Evolutionary conservation across 108 stramenopile genomes (phyloP).

Genomic region (Chaetoceros tenuissimus): DNA sequence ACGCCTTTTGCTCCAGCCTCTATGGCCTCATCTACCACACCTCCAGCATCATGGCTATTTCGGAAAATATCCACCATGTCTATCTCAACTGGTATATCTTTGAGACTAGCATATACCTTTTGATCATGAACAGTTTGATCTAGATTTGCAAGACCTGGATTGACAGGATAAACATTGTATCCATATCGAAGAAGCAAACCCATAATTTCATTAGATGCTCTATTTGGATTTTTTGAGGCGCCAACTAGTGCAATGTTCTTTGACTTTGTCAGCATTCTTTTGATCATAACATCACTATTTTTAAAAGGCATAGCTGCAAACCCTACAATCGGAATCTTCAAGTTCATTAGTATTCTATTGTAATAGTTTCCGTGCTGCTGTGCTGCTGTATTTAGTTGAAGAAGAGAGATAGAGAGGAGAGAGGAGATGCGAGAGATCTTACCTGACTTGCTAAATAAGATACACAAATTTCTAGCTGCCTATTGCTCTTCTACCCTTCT

Average conservation of each 20-base stretch:
- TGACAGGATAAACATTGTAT: conserved; percentile 75
- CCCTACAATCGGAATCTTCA: too few relatives aligned
- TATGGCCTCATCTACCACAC: conserved; percentile 74
- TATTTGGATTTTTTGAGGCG: conserved; percentile 57
- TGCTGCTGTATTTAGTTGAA: too few relatives aligned
- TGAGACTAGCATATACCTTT: conserved; percentile 49
- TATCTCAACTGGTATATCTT: conserved; percentile 40
- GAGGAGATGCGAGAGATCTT: too few relatives aligned
- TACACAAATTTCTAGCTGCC: too few relatives aligned
- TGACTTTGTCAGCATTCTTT: conserved; percentile 42
- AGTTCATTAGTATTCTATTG: too few relatives aligned
- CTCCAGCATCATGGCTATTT: conserved; percentile 47
- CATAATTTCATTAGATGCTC: conserved; percentile 75
- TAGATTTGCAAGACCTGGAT: conserved; percentile 59
- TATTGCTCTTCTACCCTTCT: too few relatives aligned
- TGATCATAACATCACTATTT: conserved; percentile 53
- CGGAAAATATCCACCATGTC: conserved; percentile 87
- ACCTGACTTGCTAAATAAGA: too few relatives aligned
- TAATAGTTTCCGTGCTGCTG: too few relatives aligned
- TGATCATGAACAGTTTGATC: conserved; percentile 52
- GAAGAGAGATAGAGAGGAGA: too few relatives aligned
- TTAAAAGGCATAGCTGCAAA: too few relatives aligned
- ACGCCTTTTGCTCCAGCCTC: conserved; percentile 58
- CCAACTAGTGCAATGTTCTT: conserved; percentile 79
- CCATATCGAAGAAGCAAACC: conserved; percentile 35